Base-by-base conservation (phyloP, 73 alveolate genomes). In the Stentor coeruleus region DNA sequence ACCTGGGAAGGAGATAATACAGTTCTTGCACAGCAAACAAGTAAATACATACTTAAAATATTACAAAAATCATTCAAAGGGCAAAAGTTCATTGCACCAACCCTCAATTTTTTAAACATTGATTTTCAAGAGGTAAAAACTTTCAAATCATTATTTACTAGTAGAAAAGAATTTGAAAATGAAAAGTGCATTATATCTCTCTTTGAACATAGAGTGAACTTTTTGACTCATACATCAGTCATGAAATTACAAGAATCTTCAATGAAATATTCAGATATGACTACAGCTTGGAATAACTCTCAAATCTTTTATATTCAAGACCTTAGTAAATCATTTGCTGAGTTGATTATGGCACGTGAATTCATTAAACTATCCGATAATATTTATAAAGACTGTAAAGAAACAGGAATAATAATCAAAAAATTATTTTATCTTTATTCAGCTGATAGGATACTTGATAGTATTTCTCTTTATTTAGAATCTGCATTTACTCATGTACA, bases 1-100 rank as follows among this genome's bases (percentile, higher is more conserved):
- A 93, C 98, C 39, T 93, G 96, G 96, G 98, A 93, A 85, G 98
- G 98, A 38, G 98, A 93, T 81, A 85, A 90, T 84, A 86, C 91
- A 79, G 98, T 93, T n/a, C 82, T 93, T 28, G 85, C 86, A 3
- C 59, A 88, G 79, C 92, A 93, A 75, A 74, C 96, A 14, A 92
- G 90, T 3, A 93, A 86, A 82, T 86, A 81, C 58, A 80, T 83
- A 35, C 58, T 86, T 31, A 57, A 57, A 31, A n/a, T 20, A 31
- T n/a, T 57, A 57, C 73, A 57, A 2, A 3, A 74, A 86, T 37
- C 76, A 82, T 33, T 41, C 77, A 37, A 37, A 59, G 66, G 84
- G 86, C 55, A 73, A 35, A 77, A 58, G 41, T 26, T 60, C 83
- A 3, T 58, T 83, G 60, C 86, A 82, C 59, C 59, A 81, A 11